Base-by-base conservation (phyloP, 139 green algal genomes). In the Closterium sp. region DNA sequence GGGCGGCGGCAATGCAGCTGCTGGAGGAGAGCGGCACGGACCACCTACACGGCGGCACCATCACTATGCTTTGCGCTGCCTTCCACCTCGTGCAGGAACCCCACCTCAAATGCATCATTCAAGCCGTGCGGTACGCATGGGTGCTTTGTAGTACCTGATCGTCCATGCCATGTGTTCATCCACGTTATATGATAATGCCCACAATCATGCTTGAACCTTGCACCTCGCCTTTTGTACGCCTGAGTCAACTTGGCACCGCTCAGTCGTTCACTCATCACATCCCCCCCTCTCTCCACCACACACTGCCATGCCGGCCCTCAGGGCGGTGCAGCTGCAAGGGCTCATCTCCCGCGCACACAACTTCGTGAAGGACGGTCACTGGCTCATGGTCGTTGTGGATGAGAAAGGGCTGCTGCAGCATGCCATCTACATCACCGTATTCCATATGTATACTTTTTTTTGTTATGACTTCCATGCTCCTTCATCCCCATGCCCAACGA, bases 321-420 rank as follows among this genome's bases (percentile, higher is more conserved):
- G 89, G 86, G 31, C 90, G 17, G 29, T 30, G 29, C 91, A 93
- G 50, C 87, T 94, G n/a, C 45, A 89, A 11, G 91, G 93, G 11
- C n/a, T 94, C 17, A 34, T 79, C 17, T 31, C n/a, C 10, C 92
- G 92, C 11, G 91, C 91, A n/a, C 91, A 88, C 34, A 93, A 93
- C 28, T 93, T 86, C 70, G 89, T 94, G 38, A n/a, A 45, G 31
- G 90, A 93, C n/a, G 29, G 87, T 22, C 11, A 19, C n/a, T 93
- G 88, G 88, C 29, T 93, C 73, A 89, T 89, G 24, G 91, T 88
- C 34, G 50, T 91, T 70, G 70, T 94, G 27, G 91, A 94, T 86
- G 91, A 94, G 28, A 93, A 5, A 3, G 91, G 27, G 13, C 32
- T 50, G 24, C 88, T 93, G 19, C 19, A 93, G 89, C n/a, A 9